These are phyloP conservation scores for Breviolum minutum DNA, from an alignment of 73 alveolate genomes.

Conservation along the genomic window DNA sequence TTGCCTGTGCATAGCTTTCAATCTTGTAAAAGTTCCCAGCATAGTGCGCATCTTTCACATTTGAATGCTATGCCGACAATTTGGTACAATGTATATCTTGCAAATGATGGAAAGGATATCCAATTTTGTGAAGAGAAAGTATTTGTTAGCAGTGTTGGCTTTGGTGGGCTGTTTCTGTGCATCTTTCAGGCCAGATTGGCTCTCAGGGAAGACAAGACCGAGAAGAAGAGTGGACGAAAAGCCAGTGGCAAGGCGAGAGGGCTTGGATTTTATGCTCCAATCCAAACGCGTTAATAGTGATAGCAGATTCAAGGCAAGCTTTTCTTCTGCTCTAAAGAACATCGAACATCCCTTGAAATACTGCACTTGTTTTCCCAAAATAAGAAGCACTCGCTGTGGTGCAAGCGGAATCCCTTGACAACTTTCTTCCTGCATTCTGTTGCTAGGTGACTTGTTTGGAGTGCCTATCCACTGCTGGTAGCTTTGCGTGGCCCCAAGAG, in stretches of 20 bases:
- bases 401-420: too few species aligned
- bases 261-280: background rate
- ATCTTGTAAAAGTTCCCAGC: background rate
- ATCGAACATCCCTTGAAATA: background rate
- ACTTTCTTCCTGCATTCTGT: too few species aligned
- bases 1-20: background rate
- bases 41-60: too few species aligned
- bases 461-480: slow-evolving; percentile 64
- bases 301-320: too few species aligned
- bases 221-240: slow-evolving; percentile 28
- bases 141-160: background rate
- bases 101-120: background rate
- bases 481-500: slow-evolving; percentile 36
- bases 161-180: background rate
- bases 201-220: slow-evolving; percentile 5
- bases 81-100: background rate
- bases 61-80: background rate
- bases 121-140: background rate
- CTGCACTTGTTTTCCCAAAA: background rate
- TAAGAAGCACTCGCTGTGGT: too few species aligned
- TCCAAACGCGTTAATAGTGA: background rate
- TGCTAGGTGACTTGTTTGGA: slow-evolving; percentile 69
- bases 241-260: slow-evolving; percentile 50
- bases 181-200: slow-evolving; percentile 20
- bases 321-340: background rate